Percentiles rank a stretch among this genome's conserved stretches.
Conservation (phyloP, 257 asterid genomes). For the Lycium ferocissimum region DNA sequence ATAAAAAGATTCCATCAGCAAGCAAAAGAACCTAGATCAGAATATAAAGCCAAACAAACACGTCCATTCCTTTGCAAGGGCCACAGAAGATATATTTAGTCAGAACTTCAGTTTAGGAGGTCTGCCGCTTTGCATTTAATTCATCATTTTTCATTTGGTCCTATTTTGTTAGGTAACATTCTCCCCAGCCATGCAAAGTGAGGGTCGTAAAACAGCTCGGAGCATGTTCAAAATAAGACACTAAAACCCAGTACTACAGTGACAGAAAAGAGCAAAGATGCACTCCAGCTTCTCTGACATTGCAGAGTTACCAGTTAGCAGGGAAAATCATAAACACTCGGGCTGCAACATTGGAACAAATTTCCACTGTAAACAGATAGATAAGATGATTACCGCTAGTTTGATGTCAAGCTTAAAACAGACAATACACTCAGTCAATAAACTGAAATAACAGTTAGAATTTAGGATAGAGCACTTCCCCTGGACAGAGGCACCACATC, state of each 20-base stretch:
- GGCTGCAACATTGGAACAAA: neutral
- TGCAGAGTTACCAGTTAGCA: neutral
- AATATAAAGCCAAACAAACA: neutral
- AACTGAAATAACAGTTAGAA: neutral
- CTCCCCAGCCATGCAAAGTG: neutral
- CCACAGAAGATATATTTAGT: neutral
- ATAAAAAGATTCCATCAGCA: neutral
- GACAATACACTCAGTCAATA: neutral
- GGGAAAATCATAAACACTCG: neutral
- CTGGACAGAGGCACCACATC: neutral
- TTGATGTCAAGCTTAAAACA: neutral
- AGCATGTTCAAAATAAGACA: neutral
- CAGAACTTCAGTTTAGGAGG: neutral
- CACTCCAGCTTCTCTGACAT: neutral
- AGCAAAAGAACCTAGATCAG: neutral
- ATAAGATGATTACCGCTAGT: neutral
- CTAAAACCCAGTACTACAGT: neutral
- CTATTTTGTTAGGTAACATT: neutral
- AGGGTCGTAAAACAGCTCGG: neutral
- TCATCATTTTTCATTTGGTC: neutral
- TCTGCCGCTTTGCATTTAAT: neutral
- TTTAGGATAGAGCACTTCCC: neutral
- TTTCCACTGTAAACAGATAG: neutral
- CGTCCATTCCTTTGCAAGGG: neutral
- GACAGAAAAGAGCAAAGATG: slow-evolving; percentile 1